Conservation (phyloP, 257 asterid species). For the Rauvolfia tetraphylla region DNA sequence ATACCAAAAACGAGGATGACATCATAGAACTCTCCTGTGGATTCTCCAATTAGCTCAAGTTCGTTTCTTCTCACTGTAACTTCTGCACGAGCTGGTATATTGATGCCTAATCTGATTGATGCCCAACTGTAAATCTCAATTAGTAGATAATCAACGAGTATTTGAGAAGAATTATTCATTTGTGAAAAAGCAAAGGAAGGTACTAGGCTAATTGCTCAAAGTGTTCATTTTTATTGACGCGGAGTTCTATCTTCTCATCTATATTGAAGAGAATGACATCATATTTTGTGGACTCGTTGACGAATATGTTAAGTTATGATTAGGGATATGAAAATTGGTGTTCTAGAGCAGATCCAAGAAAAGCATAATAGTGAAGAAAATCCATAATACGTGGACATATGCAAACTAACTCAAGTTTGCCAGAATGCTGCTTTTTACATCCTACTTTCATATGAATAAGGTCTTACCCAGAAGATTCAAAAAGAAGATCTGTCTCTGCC, state of each 20-base stretch:
- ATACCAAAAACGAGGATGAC: conserved; percentile 76
- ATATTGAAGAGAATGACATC: not conserved
- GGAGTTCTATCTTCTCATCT: not conserved
- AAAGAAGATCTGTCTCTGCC: conserved; percentile 31
- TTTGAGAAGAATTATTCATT: not conserved
- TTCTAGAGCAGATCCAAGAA: not conserved
- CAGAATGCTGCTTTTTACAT: no score
- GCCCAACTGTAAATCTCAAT: conserved; percentile 36
- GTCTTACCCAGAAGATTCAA: conserved; percentile 40
- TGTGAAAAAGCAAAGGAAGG: not conserved
- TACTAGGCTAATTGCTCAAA: no score
- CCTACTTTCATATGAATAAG: conserved; percentile 13
- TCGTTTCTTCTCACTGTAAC: conserved; percentile 48
- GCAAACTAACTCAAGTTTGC: not conserved
- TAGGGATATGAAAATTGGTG: not conserved
- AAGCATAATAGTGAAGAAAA: not conserved
- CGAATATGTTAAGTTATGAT: not conserved
- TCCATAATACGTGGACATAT: not conserved
- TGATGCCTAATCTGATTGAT: conserved; percentile 49
- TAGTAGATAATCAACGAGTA: not conserved
- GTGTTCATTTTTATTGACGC: not conserved
- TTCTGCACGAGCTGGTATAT: conserved; percentile 76
- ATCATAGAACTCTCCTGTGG: conserved; percentile 75
- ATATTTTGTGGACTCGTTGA: not conserved
- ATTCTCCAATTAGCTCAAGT: conserved; percentile 66